Conservation (phyloP, 345 rosid genomes). For the Pelargonium nanum region DNA sequence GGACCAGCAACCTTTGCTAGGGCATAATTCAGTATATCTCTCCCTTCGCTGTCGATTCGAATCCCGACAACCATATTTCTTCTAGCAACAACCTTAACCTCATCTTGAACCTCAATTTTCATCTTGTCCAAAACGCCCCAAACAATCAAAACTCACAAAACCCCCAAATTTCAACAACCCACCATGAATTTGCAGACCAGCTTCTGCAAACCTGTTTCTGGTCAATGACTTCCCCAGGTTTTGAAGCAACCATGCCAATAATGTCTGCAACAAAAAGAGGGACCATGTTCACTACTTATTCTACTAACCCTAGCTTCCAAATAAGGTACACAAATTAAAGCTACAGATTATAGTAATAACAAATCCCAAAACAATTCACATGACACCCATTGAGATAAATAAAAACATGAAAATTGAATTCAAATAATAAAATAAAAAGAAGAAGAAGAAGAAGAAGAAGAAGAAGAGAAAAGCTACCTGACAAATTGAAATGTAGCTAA, state of each 20-base stretch:
- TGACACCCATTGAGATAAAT: neutral
- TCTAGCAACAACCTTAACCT: constrained; percentile 22
- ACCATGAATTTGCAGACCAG: constrained; percentile 15
- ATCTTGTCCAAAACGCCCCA: constrained; percentile 4
- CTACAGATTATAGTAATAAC: neutral
- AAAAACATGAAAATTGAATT: constrained; percentile 1
- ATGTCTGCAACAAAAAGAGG: constrained; percentile 15
- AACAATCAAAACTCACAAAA: constrained; percentile 10
- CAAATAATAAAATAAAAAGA: neutral
- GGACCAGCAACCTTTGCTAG: constrained; percentile 70
- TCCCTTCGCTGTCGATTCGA: constrained; percentile 42
- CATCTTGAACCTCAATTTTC: constrained; percentile 21
- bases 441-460: neutral
- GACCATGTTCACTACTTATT: neutral
- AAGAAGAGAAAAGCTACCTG: constrained; percentile 10
- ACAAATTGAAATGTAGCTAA: constrained; percentile 20
- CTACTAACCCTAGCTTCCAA: too few relatives aligned
- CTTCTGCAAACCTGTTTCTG: constrained; percentile 14
- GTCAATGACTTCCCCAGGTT: constrained; percentile 9
- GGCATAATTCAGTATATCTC: constrained; percentile 72
- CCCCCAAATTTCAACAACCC: neutral
- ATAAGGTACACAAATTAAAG: neutral
- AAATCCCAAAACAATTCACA: neutral
- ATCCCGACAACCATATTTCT: constrained; percentile 66
- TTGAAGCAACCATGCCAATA: constrained; percentile 12